Evolutionary conservation across 1,284 basidiomycete species (phyloP).

Genomic region (Athelia psychrophila): DNA sequence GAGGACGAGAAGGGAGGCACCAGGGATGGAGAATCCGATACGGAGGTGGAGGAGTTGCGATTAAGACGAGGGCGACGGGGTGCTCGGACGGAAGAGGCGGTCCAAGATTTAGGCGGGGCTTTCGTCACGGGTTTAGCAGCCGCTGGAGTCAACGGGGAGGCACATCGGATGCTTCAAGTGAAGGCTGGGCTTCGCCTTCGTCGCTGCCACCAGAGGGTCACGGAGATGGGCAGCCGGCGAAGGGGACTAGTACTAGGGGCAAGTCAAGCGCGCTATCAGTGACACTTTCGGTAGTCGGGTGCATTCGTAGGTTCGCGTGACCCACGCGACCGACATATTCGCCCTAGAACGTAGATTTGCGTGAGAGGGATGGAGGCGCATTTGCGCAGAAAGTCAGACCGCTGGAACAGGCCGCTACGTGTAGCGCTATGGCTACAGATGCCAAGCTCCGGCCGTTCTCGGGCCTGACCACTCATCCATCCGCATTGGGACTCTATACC

Average conservation of each 20-base stretch:
- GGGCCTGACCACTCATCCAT: no score
- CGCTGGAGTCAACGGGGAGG: conserved; percentile 24
- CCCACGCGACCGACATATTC: conserved; percentile 60
- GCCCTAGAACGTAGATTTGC: conserved; percentile 3
- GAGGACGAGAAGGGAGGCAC: conserved; percentile 26
- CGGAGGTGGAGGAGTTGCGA: conserved; percentile 57
- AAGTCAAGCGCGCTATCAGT: conserved; percentile 48
- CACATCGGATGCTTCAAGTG: conserved; percentile 22
- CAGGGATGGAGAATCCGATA: conserved; percentile 68
- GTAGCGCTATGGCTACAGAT: no score
- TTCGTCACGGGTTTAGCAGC: conserved; percentile 22
- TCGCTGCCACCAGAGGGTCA: not conserved
- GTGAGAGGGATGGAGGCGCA: not conserved
- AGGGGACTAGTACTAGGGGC: conserved; percentile 38
- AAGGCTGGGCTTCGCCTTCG: conserved; percentile 3
- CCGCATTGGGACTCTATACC: no score
- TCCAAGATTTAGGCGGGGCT: conserved; percentile 64
- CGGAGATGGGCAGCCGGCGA: conserved; percentile 1
- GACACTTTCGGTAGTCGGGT: conserved; percentile 52
- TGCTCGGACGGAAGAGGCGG: conserved; percentile 65
- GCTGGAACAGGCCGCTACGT: no score
- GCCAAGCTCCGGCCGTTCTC: no score
- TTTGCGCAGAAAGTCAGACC: no score
- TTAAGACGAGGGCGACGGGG: conserved; percentile 36
- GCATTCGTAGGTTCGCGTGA: conserved; percentile 58